Evolutionary conservation across 768 basidiomycete genomes (phyloP).

Genomic region (Boletus sp.): DNA sequence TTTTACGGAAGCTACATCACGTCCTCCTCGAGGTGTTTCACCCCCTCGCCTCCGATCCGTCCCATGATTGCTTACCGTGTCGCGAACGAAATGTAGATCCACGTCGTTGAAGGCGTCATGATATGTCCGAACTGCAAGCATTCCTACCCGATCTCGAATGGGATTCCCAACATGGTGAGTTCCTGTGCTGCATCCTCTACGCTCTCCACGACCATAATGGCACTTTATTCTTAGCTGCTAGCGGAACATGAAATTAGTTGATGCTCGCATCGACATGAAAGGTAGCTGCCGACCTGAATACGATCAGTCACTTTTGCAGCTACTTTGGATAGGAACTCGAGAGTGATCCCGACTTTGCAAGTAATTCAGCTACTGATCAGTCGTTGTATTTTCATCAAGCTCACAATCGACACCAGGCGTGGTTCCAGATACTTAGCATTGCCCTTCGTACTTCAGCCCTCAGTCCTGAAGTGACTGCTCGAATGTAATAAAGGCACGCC

Average conservation of each 20-base stretch:
- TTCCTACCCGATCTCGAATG: conserved; percentile 84
- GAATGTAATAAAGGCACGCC: neutral
- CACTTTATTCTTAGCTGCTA: conserved; percentile 54
- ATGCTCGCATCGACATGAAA: neutral
- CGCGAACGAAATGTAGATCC: conserved; percentile 54
- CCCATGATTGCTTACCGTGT: neutral
- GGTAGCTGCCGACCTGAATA: neutral
- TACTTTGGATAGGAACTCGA: neutral
- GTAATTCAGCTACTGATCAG: neutral
- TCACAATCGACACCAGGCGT: neutral
- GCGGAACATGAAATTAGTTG: conserved; percentile 88
- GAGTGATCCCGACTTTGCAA: neutral
- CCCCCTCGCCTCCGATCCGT: neutral
- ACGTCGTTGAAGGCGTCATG: conserved; percentile 91
- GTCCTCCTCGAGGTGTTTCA: conserved; percentile 81
- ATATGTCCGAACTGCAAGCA: conserved; percentile 90
- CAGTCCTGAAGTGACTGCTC: neutral
- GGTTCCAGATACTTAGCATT: neutral
- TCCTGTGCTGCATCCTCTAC: conserved; percentile 5
- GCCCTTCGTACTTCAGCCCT: neutral
- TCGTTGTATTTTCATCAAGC: neutral
- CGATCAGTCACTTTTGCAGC: neutral
- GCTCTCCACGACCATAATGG: neutral
- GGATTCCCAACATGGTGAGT: conserved; percentile 95
- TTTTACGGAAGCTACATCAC: conserved; percentile 81